Evolutionary conservation across 208 protist species (phyloP), one percentile per base, ranked within the genome.

Genomic region (Trypanosoma conorhini): DNA sequence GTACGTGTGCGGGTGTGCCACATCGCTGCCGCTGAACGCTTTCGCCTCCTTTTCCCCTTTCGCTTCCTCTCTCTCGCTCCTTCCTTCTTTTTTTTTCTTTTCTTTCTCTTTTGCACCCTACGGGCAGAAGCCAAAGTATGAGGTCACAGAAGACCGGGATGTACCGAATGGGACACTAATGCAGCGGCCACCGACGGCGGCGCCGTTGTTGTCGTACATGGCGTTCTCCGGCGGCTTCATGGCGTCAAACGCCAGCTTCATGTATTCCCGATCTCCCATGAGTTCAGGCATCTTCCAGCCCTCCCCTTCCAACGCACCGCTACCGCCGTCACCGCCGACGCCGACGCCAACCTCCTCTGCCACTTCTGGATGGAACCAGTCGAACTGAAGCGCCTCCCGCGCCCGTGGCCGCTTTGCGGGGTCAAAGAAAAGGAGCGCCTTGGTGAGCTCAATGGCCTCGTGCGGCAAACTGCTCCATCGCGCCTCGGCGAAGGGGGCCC

Each of bases 241-340:
- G 5, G 85, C 88, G 33, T 82, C 79, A 61, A 94, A 91, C 60
- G 76, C 86, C 12, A 81, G 72, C 52, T 72, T 81, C 70, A 90
- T 76, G 44, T 83, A 81, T 10, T 74, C 83, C 17, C 83, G 77
- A 56, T 91, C 69, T 17, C 79, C 79, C 38, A 91, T 79, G 30
- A 71, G 63, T 5, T 74, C 74, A 17, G 80, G 79, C 19, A 89
- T 68, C 48, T 73, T 54, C 46, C 28, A 26, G 7, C 24, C 3
- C 26, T 55, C 67, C 13, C 21, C 51, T 13, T 33, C 61, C 55
- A 55, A 19, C 1, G 8, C 52, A 24, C 31, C 33, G 3, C 35
- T 33, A 35, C 60, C 12, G 35, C 58, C 33, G 21, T 26, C 24
- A 30, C 28, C 19, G 26, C 51, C 50, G 56, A 19, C 30, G 21